Conservation (phyloP, 2,329 filamentous ascomycete species). For the Fusarium coffeatum region DNA sequence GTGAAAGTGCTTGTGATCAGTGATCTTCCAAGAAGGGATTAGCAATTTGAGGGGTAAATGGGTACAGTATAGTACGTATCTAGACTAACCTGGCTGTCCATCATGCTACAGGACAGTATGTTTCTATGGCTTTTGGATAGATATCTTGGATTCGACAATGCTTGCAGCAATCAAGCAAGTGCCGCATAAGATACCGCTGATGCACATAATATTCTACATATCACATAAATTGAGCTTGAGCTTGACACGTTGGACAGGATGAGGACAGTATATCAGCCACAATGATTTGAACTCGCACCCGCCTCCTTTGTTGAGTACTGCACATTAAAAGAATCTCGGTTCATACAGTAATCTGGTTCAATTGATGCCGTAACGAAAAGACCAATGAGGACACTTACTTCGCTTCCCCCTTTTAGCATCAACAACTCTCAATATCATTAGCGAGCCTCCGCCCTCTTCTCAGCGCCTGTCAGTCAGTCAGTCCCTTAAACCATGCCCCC, state of each 20-base stretch:
- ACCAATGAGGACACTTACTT: constrained; percentile 3
- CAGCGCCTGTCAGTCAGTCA: not conserved
- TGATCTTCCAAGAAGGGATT: constrained; percentile 30
- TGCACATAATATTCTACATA: not conserved
- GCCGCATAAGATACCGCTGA: constrained; percentile 14
- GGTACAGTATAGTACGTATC: constrained; percentile 1
- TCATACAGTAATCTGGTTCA: constrained; percentile 8
- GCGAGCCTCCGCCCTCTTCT: constrained; percentile 10
- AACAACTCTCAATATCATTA: constrained; percentile 7
- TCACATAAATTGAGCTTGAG: not conserved
- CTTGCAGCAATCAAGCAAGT: constrained; percentile 24
- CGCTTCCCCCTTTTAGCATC: constrained; percentile 7
- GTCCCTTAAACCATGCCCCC: not conserved
- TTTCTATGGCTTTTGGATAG: not conserved
- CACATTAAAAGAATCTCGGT: constrained; percentile 39
- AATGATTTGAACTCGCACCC: constrained; percentile 24
- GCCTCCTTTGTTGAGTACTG: constrained; percentile 21
- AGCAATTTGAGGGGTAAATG: constrained; percentile 38
- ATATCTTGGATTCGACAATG: constrained; percentile 19
- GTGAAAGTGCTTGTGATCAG: constrained; percentile 39
- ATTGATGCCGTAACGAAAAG: not conserved
- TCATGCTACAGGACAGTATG: not conserved
- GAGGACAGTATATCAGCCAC: not conserved
- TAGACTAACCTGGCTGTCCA: constrained; percentile 10
- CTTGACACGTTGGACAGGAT: not conserved